These are phyloP conservation scores for Leccinum olivaceopallidum DNA, from an alignment of 768 basidiomycete species.

Conservation along the genomic window DNA sequence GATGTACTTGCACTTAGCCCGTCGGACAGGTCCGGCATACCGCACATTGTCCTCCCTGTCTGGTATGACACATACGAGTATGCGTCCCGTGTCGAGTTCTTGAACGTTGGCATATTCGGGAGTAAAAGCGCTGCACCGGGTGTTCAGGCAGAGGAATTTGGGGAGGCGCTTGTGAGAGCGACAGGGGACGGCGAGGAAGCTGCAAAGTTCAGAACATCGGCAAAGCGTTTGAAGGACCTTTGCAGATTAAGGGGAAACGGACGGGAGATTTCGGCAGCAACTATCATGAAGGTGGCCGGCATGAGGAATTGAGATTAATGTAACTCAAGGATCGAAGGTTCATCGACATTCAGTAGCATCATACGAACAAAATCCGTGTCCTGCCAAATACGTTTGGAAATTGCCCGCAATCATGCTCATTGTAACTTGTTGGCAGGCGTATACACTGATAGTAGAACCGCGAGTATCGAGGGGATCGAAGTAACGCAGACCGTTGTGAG, in stretches of 20 bases:
- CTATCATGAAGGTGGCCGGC: not conserved
- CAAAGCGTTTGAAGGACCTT: slow-evolving; percentile 7
- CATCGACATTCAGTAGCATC: not conserved
- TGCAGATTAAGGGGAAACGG: slow-evolving; percentile 9
- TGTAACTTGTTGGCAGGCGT: too few relatives aligned
- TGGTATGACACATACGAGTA: slow-evolving; percentile 18
- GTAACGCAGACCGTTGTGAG: too few relatives aligned
- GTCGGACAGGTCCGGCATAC: slow-evolving; percentile 12
- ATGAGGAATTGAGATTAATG: not conserved
- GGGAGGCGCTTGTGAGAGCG: slow-evolving; percentile 3
- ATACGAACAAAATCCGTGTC: too few relatives aligned
- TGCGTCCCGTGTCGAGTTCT: not conserved
- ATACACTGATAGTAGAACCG: too few relatives aligned
- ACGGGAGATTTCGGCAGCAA: not conserved
- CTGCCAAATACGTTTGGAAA: too few relatives aligned
- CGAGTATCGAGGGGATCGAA: too few relatives aligned
- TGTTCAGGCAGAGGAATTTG: slow-evolving; percentile 11
- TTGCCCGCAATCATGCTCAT: too few relatives aligned
- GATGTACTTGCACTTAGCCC: not conserved
- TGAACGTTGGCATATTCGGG: slow-evolving; percentile 13
- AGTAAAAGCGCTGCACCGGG: slow-evolving; percentile 2
- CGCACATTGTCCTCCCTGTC: slow-evolving; percentile 12
- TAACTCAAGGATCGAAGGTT: not conserved
- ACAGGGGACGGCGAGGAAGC: slow-evolving; percentile 10
- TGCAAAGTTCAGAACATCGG: not conserved